A percentile compares a stretch with the other conserved stretches of the same genome.
phyloP scores from a whole-genome alignment of 371 early-diverging fungal genomes.

The Circinella minor region DNA sequence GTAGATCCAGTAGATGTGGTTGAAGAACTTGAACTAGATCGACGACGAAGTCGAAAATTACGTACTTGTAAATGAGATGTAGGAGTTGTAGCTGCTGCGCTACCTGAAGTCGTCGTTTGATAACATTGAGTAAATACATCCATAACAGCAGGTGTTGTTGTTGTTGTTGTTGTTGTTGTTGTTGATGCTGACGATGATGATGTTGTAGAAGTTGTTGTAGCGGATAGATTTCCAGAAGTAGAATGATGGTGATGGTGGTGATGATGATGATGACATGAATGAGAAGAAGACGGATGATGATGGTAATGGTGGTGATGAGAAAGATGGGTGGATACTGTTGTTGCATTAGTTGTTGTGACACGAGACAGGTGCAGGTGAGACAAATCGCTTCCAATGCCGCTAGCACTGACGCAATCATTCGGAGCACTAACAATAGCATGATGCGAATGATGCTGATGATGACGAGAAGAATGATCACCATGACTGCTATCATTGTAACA shows the following conservation, averaged over 20 bases:
- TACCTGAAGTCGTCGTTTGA: not conserved
- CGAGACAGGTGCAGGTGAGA: slow-evolving; percentile 22
- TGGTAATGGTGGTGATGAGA: slow-evolving; percentile 11
- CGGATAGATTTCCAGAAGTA: not conserved
- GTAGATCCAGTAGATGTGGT: slow-evolving; percentile 26
- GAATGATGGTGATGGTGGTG: slow-evolving; percentile 12
- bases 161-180: not conserved
- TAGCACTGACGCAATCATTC: slow-evolving; percentile 4
- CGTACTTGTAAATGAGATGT: slow-evolving; percentile 32
- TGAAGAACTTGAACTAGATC: slow-evolving; percentile 46
- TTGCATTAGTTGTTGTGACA: slow-evolving; percentile 6
- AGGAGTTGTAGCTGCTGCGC: slow-evolving; percentile 15
- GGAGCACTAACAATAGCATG: not conserved
- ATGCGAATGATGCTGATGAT: not conserved
- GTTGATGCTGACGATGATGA: not conserved
- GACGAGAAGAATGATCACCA: not conserved
- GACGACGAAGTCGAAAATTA: slow-evolving; percentile 29
- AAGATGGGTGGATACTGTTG: not conserved
- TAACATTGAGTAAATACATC: slow-evolving; percentile 18
- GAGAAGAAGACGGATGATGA: slow-evolving; percentile 1
- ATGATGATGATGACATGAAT: not conserved
- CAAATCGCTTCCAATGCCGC: slow-evolving; percentile 20
- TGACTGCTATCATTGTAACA: slow-evolving; percentile 9
- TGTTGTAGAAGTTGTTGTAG: slow-evolving; percentile 7
- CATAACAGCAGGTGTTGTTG: slow-evolving; percentile 8